A percentile compares a stretch with the other conserved stretches of the same genome.
Evolutionary conservation across 2,329 filamentous ascomycete species (phyloP).

Genomic region (Botrytis galanthina): DNA sequence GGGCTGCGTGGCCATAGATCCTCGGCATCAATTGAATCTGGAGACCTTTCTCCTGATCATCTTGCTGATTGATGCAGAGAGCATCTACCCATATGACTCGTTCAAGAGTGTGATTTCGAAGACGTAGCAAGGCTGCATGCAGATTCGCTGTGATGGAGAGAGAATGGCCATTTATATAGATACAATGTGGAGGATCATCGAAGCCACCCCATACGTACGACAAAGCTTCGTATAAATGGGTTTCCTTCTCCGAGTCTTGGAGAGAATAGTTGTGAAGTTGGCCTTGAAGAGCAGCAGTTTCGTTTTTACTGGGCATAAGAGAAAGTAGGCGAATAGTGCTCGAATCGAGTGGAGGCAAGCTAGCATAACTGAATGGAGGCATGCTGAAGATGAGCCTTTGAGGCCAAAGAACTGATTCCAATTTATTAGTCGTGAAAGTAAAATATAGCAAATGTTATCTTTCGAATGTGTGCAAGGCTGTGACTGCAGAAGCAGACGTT

Average conservation of each 20-base stretch:
- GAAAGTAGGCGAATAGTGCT: background rate
- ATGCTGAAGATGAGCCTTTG: background rate
- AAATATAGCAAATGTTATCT: background rate
- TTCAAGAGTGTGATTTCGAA: constrained; percentile 18
- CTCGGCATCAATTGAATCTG: constrained; percentile 24
- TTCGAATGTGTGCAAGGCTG: background rate
- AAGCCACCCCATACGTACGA: constrained; percentile 20
- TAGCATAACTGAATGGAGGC: background rate
- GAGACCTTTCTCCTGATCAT: constrained; percentile 7
- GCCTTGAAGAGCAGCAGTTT: background rate
- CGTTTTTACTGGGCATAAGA: background rate
- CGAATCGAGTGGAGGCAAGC: background rate
- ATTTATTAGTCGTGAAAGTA: background rate
- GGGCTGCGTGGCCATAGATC: constrained; percentile 23
- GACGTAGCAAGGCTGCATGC: constrained; percentile 12
- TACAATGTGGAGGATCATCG: constrained; percentile 12
- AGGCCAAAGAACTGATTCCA: background rate
- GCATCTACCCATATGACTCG: constrained; percentile 16
- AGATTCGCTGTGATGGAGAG: constrained; percentile 20
- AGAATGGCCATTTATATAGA: constrained; percentile 1
- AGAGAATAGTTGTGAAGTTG: constrained; percentile 6
- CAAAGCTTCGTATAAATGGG: constrained; percentile 18
- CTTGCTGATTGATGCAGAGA: constrained; percentile 13
- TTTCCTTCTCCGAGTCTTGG: background rate
- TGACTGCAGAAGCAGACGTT: background rate